These are phyloP conservation scores for Cercospora sp. DNA, from an alignment of 2,329 filamentous ascomycete genomes.

Conservation along the genomic window DNA sequence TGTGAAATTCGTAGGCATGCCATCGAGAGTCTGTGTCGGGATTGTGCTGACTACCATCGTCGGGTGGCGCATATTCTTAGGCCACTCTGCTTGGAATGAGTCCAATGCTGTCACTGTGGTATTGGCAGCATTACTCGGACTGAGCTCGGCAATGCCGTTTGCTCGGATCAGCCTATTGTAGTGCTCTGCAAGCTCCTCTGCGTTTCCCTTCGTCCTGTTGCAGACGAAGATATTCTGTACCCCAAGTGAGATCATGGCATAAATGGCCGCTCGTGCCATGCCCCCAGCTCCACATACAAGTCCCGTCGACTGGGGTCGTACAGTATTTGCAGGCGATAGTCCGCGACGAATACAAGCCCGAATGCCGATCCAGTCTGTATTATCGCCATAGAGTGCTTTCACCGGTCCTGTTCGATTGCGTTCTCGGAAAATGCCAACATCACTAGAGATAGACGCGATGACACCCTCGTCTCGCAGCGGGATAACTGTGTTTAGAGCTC, in stretches of 20 bases:
- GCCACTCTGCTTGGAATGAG: conserved; percentile 64
- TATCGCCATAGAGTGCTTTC: conserved; percentile 71
- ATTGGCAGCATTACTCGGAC: conserved; percentile 22
- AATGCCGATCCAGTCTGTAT: conserved; percentile 81
- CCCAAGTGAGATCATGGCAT: conserved; percentile 74
- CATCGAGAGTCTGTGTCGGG: conserved; percentile 66
- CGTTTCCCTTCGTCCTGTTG: conserved; percentile 69
- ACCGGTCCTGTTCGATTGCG: conserved; percentile 66
- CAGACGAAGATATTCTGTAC: conserved; percentile 74
- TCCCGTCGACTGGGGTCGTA: conserved; percentile 54
- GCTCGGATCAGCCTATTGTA: conserved; percentile 59
- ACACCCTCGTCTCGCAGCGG: conserved; percentile 62
- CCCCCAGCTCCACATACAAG: conserved; percentile 63
- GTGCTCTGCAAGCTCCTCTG: conserved; percentile 66
- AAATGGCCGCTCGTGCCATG: conserved; percentile 76
- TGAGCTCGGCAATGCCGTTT: conserved; percentile 28
- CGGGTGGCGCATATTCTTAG: conserved; percentile 60
- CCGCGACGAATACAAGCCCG: conserved; percentile 70
- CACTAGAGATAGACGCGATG: conserved; percentile 43
- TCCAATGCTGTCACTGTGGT: conserved; percentile 58
- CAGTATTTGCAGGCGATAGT: conserved; percentile 67
- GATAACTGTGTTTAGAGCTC: conserved; percentile 73
- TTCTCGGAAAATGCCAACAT: conserved; percentile 54
- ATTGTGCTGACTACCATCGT: conserved; percentile 78
- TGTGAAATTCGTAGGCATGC: conserved; percentile 68